phyloP scores from a whole-genome alignment of 2,329 filamentous ascomycete species.

The Monosporascus sp. region DNA sequence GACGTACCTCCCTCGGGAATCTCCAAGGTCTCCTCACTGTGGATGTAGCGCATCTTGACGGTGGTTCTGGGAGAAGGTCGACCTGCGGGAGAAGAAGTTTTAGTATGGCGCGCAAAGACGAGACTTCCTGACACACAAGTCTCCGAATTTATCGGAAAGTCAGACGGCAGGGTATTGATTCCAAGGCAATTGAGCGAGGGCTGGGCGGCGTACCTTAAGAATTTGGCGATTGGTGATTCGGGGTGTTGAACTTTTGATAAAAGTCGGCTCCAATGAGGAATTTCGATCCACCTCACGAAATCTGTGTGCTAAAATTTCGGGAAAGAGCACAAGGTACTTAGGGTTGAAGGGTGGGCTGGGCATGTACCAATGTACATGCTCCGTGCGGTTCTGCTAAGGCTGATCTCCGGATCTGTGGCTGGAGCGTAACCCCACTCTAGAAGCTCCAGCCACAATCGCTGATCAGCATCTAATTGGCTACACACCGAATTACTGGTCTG shows the following conservation, averaged over 20 bases:
- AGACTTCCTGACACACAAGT: background rate
- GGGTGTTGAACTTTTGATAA: background rate
- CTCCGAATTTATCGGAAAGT: background rate
- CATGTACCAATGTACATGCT: background rate
- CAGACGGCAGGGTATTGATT: background rate
- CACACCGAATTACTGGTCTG: too few species aligned
- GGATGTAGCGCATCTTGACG: constrained; percentile 99
- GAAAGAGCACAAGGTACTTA: background rate
- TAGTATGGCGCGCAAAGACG: background rate
- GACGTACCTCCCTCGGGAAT: constrained; percentile 95
- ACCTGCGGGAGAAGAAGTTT: constrained; percentile 10
- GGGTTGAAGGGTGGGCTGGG: background rate
- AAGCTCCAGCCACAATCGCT: too few species aligned
- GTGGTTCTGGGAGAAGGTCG: constrained; percentile 30
- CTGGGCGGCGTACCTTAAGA: background rate
- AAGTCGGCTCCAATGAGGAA: background rate
- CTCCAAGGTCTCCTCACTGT: constrained; percentile 91
- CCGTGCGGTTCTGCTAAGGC: too few species aligned
- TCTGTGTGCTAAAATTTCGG: constrained; percentile 1
- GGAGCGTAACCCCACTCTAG: too few species aligned
- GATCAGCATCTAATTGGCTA: too few species aligned
- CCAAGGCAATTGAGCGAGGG: background rate
- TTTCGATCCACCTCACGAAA: background rate
- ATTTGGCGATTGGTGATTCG: background rate
- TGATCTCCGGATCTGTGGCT: too few species aligned